Evolutionary conservation across 495 filamentous ascomycete species (phyloP).

Genomic region (Durotheca rogersii): DNA sequence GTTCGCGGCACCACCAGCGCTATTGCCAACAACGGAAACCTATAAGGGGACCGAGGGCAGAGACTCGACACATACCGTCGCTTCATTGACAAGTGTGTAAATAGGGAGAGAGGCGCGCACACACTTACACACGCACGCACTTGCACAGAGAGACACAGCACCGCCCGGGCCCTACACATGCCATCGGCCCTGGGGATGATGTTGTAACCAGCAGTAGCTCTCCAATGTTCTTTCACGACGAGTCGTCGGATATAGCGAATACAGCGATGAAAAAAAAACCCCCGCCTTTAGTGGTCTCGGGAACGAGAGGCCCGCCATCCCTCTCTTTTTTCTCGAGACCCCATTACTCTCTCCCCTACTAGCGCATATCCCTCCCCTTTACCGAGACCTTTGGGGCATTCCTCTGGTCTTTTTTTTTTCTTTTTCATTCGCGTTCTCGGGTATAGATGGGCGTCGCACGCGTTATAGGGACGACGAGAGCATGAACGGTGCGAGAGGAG

Average conservation of each 20-base stretch:
- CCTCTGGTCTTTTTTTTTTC: too few relatives aligned
- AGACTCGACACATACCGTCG: not conserved
- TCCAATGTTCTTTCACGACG: not conserved
- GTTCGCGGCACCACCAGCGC: conserved; percentile 42
- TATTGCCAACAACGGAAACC: conserved; percentile 53
- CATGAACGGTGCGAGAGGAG: not conserved
- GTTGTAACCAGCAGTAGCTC: not conserved
- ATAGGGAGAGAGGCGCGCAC: too few relatives aligned
- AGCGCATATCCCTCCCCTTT: too few relatives aligned
- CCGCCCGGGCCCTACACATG: conserved; percentile 4
- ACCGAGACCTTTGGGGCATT: too few relatives aligned
- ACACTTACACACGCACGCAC: too few relatives aligned
- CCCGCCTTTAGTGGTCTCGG: too few relatives aligned
- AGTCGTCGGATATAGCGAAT: conserved; percentile 4
- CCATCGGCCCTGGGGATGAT: not conserved
- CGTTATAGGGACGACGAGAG: conserved; percentile 10
- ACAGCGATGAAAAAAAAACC: conserved; percentile 13
- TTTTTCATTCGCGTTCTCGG: conserved; percentile 1
- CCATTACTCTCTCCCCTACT: too few relatives aligned
- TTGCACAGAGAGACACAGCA: too few relatives aligned
- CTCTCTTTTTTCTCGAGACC: too few relatives aligned
- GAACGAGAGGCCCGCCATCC: too few relatives aligned
- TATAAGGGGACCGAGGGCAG: conserved; percentile 16
- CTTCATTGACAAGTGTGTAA: too few relatives aligned
- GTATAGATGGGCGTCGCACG: conserved; percentile 18